Conservation (phyloP, 2,329 filamentous ascomycete genomes). For the Ophiostoma ulmi region DNA sequence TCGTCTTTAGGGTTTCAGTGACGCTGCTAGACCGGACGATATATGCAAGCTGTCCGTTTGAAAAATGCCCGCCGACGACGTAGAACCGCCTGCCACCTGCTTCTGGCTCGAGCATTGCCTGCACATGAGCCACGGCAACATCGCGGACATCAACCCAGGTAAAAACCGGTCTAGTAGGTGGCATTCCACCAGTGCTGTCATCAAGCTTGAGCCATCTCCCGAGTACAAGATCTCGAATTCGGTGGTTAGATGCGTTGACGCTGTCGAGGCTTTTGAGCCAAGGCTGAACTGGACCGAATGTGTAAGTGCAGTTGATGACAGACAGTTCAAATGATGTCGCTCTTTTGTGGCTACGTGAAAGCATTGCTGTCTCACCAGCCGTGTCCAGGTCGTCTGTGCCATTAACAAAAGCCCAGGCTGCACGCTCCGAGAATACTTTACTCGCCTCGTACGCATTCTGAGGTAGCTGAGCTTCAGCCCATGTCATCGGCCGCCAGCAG, state of each 20-base stretch:
- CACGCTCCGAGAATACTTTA: constrained; percentile 61
- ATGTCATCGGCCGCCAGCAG: constrained; percentile 37
- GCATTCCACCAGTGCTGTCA: constrained; percentile 41
- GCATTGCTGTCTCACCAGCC: constrained; percentile 29
- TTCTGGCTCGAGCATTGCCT: constrained; percentile 27
- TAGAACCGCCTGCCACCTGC: constrained; percentile 51
- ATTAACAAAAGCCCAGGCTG: constrained; percentile 58
- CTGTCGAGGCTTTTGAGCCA: constrained; percentile 58
- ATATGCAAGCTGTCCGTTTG: neutral
- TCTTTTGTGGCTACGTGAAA: neutral
- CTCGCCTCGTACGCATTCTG: constrained; percentile 36
- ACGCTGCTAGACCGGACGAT: constrained; percentile 50
- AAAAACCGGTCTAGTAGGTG: constrained; percentile 51
- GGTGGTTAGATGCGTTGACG: constrained; percentile 69
- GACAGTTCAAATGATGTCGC: constrained; percentile 48
- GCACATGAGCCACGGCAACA: constrained; percentile 14
- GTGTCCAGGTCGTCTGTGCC: constrained; percentile 40
- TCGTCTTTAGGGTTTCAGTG: neutral
- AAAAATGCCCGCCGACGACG: constrained; percentile 38
- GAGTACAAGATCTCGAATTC: constrained; percentile 57
- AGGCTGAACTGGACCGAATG: constrained; percentile 59
- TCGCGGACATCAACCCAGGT: constrained; percentile 32
- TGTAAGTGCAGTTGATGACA: constrained; percentile 58
- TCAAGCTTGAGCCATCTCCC: constrained; percentile 48
- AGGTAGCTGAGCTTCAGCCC: constrained; percentile 35